Evolutionary conservation across 768 basidiomycete species (phyloP), one percentile per base, ranked within the genome.

Genomic region (Pulveroboletus frians): DNA sequence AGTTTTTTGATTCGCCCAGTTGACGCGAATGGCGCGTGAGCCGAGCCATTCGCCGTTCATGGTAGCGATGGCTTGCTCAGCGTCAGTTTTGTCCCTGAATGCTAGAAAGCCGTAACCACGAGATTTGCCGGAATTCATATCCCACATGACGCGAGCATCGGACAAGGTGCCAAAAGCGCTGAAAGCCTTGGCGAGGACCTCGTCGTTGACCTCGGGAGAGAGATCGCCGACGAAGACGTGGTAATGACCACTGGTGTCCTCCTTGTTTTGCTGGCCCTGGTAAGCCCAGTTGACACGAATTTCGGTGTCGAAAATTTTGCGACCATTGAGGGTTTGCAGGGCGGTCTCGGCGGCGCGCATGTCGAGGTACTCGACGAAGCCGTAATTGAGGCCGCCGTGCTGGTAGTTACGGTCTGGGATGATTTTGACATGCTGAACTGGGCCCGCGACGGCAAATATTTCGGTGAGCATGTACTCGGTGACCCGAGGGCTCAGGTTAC

Each of bases 41-140:
- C 96, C 96, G 32, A 99, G 79, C 92, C 92, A 99, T 76, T 99
- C 95, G 49, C 96, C 96, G 65, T 99, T 99, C 96, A 99, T 99
- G 52, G 95, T 94, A 29, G 90, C 88, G 67, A 99, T 99, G 37
- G 96, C 96, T 69, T 98, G 96, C 69, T 99, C 96, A 29, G 96
- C 96, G 62, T 99, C 96, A 45, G 95, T 92, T 73, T 95, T 94
- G 76, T 99, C 96, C 62, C 95, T 81, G 80, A 97, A 98, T 3
- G 95, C 94, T 56, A 98, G 81, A 79, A 98, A 98, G 43, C 95
- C 94, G 65, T 98, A 97, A 36, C 95, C 95, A 62, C 95, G 87
- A 63, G 88, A 92, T 75, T 98, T 97, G 53, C 96, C 96, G 46
- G 94, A 95, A 73, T 94, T 96, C 92, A 98, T 97, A 69, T 99